phyloP scores from a whole-genome alignment of 2,329 filamentous ascomycete genomes.

The Aspergillus tamarii region DNA sequence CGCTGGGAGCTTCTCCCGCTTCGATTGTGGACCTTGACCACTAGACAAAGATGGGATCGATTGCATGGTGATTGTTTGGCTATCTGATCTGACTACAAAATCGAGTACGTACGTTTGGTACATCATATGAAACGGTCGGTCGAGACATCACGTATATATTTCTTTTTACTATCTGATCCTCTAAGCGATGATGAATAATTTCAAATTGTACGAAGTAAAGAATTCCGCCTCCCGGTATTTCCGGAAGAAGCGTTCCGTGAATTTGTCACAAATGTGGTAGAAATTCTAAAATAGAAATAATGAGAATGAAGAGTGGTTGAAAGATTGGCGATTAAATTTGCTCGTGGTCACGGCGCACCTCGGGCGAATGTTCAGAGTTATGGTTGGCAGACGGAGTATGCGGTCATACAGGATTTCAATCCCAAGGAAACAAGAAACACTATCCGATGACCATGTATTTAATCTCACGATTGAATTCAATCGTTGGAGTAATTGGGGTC shows the following conservation, averaged over 20 bases:
- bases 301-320: not conserved
- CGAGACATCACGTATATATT: not conserved
- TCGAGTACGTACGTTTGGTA: not conserved
- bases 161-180: no score
- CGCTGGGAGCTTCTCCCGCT: conserved; percentile 43
- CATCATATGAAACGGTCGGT: not conserved
- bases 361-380: conserved; percentile 5
- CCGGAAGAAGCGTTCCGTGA: conserved; percentile 12
- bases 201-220: not conserved
- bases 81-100: conserved; percentile 19
- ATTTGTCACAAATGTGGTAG: conserved; percentile 9
- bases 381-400: conserved; percentile 5
- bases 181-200: not conserved
- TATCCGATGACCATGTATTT: not conserved
- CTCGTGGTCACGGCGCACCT: conserved; percentile 15
- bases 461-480: not conserved
- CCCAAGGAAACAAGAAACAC: not conserved
- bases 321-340: not conserved
- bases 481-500: not conserved
- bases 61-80: conserved; percentile 11
- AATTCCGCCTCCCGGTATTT: conserved; percentile 4
- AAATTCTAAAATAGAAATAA: conserved; percentile 5
- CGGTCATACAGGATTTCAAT: conserved; percentile 4
- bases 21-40: conserved; percentile 40
- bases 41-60: conserved; percentile 16